phyloP scores from a whole-genome alignment of 2,329 filamentous ascomycete genomes.

The Hawksworthiomyces lignivorus region DNA sequence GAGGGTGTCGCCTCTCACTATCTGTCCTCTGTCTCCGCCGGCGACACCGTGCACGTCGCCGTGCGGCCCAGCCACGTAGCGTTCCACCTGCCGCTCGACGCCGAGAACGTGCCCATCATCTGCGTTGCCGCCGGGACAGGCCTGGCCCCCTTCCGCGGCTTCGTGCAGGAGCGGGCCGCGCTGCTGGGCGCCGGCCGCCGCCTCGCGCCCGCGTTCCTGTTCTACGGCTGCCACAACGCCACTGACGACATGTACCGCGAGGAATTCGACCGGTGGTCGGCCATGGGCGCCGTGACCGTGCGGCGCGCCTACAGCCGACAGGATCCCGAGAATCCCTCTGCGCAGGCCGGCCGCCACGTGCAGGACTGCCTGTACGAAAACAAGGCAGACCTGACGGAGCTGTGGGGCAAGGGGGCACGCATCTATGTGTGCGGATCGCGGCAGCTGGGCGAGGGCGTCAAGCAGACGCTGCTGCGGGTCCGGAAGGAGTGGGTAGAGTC shows the following conservation, averaged over 20 bases:
- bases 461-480: conserved; percentile 26
- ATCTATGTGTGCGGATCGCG: conserved; percentile 55
- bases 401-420: conserved; percentile 35
- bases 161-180: conserved; percentile 52
- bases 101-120: conserved; percentile 40
- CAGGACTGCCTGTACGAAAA: conserved; percentile 43
- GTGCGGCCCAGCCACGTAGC: no score
- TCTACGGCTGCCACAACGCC: conserved; percentile 14
- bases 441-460: conserved; percentile 33
- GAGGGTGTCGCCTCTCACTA: no score
- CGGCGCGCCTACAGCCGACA: conserved; percentile 52
- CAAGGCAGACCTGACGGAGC: conserved; percentile 20
- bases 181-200: conserved; percentile 33
- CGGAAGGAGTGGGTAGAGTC: conserved; percentile 26
- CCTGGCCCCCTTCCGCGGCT: conserved; percentile 54
- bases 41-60: no score
- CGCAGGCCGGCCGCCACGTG: conserved; percentile 25
- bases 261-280: conserved; percentile 52
- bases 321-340: conserved; percentile 34
- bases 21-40: no score
- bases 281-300: conserved; percentile 52
- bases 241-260: conserved; percentile 38
- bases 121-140: conserved; percentile 46
- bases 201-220: conserved; percentile 14
- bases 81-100: conserved; percentile 42